These are phyloP conservation scores for Stereum hirsutum DNA, from an alignment of 1,284 basidiomycete species.

Conservation along the genomic window DNA sequence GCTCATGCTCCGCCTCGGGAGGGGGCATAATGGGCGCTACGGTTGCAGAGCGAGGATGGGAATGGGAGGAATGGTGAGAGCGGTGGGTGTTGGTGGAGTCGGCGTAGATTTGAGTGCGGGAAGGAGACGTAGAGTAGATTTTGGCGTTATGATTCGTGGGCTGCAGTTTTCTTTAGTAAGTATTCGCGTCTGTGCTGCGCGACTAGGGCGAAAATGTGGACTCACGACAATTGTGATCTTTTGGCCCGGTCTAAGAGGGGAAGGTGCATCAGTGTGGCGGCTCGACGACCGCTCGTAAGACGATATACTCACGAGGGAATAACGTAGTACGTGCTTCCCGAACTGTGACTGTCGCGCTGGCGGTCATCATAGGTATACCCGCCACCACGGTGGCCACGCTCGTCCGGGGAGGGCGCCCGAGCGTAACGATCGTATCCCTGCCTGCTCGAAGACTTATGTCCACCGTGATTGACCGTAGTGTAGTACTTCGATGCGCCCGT, in stretches of 20 bases:
- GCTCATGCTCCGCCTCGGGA: too few species aligned
- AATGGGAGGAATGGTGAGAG: neutral
- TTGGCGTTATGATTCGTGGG: too few species aligned
- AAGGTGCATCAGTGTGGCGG: too few species aligned
- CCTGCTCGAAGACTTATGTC: neutral
- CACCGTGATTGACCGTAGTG: neutral
- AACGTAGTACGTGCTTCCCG: conserved; percentile 65
- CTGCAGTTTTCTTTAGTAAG: too few species aligned
- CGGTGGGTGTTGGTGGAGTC: neutral
- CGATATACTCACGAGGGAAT: too few species aligned
- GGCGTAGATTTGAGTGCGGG: too few species aligned
- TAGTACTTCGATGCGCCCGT: neutral
- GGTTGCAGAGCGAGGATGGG: too few species aligned
- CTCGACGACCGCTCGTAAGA: too few species aligned
- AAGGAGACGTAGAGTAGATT: neutral
- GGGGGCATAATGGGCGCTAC: too few species aligned
- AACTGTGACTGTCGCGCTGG: conserved; percentile 38
- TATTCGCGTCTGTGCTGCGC: neutral
- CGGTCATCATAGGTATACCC: conserved; percentile 14
- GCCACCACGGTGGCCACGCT: conserved; percentile 14
- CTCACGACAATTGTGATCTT: conserved; percentile 65
- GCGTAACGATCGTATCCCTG: conserved; percentile 9
- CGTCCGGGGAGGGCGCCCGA: conserved; percentile 10
- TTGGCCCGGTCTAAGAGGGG: too few species aligned
- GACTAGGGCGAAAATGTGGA: conserved; percentile 12